phyloP scores from a whole-genome alignment of 1,139 yeast genomes.

The Scheffersomyces segobiensis region DNA sequence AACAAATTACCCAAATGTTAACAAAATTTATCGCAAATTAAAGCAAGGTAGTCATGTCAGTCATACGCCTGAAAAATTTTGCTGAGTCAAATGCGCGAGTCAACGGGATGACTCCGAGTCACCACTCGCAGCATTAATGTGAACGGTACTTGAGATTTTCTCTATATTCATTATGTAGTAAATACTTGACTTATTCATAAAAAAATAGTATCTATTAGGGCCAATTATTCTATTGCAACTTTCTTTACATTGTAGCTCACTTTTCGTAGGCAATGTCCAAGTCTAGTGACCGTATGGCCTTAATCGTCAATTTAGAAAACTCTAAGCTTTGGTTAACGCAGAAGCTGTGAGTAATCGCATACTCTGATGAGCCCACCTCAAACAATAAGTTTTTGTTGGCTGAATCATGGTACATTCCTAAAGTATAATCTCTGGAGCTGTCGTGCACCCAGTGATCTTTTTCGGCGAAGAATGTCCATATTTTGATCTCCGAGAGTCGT shows the following conservation, averaged over 20 bases:
- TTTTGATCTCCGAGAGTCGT: conserved; percentile 17
- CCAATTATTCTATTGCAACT: neutral
- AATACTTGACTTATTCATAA: neutral
- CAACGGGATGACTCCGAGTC: conserved; percentile 7
- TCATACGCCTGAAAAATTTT: neutral
- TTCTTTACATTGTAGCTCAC: neutral
- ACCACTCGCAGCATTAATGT: neutral
- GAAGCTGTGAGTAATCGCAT: conserved; percentile 53
- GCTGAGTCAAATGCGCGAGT: conserved; percentile 1
- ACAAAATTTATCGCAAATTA: neutral
- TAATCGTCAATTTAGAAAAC: conserved; percentile 47
- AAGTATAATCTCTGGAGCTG: conserved; percentile 43
- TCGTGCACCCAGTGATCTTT: conserved; percentile 64
- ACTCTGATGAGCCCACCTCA: conserved; percentile 27
- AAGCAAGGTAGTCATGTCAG: neutral
- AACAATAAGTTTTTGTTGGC: conserved; percentile 29
- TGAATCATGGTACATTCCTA: conserved; percentile 33
- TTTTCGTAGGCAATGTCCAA: conserved; percentile 1
- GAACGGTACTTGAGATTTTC: neutral
- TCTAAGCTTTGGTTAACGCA: conserved; percentile 55
- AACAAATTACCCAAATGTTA: neutral
- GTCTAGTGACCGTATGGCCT: conserved; percentile 8
- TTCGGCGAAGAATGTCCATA: conserved; percentile 60
- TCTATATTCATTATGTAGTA: neutral
- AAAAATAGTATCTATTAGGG: neutral